Evolutionary conservation across 164 flowering plant species (phyloP).

Genomic region (Vitis riparia): DNA sequence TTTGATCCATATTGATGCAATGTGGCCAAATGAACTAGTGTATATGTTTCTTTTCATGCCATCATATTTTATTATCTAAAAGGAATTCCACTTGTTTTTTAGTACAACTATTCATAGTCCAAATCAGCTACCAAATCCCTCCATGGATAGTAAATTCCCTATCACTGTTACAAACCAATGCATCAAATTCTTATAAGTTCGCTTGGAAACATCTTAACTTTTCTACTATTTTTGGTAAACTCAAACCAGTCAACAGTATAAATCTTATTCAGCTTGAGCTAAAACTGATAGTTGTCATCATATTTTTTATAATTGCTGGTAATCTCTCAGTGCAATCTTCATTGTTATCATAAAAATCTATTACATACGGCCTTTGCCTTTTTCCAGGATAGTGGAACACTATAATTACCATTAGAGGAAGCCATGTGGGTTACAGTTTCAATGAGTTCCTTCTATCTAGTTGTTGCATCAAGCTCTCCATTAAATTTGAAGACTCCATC

Average conservation of each 20-base stretch:
- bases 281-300: slow-evolving; percentile 34
- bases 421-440: slow-evolving; percentile 43
- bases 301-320: slow-evolving; percentile 31
- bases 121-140: slow-evolving; percentile 51
- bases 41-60: too few species aligned
- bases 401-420: slow-evolving; percentile 23
- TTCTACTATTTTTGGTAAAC: slow-evolving; percentile 47
- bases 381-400: slow-evolving; percentile 50
- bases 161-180: slow-evolving; percentile 26
- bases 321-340: slow-evolving; percentile 22
- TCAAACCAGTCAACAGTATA: slow-evolving; percentile 57
- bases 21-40: too few species aligned
- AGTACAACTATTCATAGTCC: slow-evolving; percentile 35
- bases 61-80: too few species aligned
- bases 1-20: too few species aligned
- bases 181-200: slow-evolving; percentile 60
- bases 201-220: slow-evolving; percentile 39
- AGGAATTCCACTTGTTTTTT: too few species aligned
- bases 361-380: slow-evolving; percentile 43
- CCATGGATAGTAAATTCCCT: slow-evolving; percentile 61
- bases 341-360: too few species aligned
- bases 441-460: slow-evolving; percentile 52
- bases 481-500: slow-evolving; percentile 58
- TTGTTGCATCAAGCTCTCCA: slow-evolving; percentile 50
- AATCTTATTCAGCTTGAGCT: slow-evolving; percentile 45